Conservation (phyloP, 2,329 filamentous ascomycete genomes). For the Fusarium paranaense region DNA sequence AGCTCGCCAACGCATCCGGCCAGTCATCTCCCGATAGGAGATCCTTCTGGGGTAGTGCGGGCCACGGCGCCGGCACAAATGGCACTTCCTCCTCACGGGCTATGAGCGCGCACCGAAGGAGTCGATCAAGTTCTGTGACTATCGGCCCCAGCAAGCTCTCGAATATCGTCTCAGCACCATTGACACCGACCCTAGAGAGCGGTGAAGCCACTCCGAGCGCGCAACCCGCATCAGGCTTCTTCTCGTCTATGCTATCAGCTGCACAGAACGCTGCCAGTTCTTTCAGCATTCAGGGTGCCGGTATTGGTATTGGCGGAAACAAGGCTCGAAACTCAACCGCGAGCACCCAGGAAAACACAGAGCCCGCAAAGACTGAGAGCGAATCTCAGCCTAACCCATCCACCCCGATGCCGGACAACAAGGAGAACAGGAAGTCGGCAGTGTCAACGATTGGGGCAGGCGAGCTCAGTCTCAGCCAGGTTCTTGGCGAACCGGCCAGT, state of each 20-base stretch:
- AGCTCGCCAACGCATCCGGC: conserved; percentile 46
- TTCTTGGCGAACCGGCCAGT: conserved; percentile 74
- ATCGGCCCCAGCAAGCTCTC: conserved; percentile 88
- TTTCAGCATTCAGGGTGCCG: conserved; percentile 68
- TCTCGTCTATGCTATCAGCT: conserved; percentile 91
- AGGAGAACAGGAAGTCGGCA: conserved; percentile 76
- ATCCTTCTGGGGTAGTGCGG: conserved; percentile 43
- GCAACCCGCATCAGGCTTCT: conserved; percentile 74
- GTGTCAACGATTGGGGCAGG: conserved; percentile 91
- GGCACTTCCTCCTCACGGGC: conserved; percentile 72
- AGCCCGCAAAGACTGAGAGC: conserved; percentile 47
- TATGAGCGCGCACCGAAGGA: conserved; percentile 76
- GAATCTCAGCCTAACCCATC: conserved; percentile 56
- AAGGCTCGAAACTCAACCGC: conserved; percentile 47
- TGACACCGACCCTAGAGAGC: conserved; percentile 81
- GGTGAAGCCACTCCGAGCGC: conserved; percentile 68
- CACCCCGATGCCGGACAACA: conserved; percentile 48
- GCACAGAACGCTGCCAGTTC: conserved; percentile 91
- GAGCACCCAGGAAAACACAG: conserved; percentile 40
- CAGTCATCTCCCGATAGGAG: conserved; percentile 46
- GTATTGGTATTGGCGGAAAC: conserved; percentile 63
- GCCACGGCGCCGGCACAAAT: conserved; percentile 53
- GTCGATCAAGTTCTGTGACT: conserved; percentile 64
- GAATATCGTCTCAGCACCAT: conserved; percentile 75
- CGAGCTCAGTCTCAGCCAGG: conserved; percentile 87